Conservation (phyloP, 1,284 basidiomycete species). For the Schizophyllum amplum region DNA sequence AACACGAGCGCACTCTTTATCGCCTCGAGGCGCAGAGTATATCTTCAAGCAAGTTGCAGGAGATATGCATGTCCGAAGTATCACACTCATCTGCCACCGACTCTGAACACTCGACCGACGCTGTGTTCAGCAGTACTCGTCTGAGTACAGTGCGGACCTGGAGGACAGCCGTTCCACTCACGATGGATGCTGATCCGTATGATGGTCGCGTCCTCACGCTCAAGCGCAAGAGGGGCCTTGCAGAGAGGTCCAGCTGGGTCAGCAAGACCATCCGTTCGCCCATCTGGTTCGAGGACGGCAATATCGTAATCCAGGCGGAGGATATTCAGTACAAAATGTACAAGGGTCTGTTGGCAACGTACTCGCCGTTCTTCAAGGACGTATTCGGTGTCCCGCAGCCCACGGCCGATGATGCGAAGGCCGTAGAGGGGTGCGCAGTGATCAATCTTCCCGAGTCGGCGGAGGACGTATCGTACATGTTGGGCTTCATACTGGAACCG, state of each 20-base stretch:
- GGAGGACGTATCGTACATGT: slow-evolving; percentile 9
- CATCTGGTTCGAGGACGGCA: slow-evolving; percentile 3
- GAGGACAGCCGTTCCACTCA: too few species aligned
- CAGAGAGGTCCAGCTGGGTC: neutral
- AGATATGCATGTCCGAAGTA: too few species aligned
- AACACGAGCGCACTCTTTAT: too few species aligned
- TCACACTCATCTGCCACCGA: too few species aligned
- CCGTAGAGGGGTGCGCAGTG: slow-evolving; percentile 14
- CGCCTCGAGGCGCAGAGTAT: too few species aligned
- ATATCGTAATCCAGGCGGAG: slow-evolving; percentile 2
- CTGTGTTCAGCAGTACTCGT: too few species aligned
- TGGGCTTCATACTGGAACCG: slow-evolving; percentile 3
- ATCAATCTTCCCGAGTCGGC: slow-evolving; percentile 9
- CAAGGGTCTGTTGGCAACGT: slow-evolving; percentile 10
- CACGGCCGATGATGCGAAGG: slow-evolving; percentile 1
- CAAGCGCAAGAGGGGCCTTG: neutral
- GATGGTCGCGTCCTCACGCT: neutral
- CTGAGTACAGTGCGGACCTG: too few species aligned
- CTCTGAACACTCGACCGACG: too few species aligned
- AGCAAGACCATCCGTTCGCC: neutral
- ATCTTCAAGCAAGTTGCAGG: too few species aligned
- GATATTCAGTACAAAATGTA: slow-evolving; percentile 13
- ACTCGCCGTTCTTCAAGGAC: slow-evolving; percentile 12
- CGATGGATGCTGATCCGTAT: neutral
- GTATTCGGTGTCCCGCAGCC: slow-evolving; percentile 10